These are phyloP conservation scores for Fusarium haematococcum DNA, from an alignment of 2,329 filamentous ascomycete species.

Conservation along the genomic window DNA sequence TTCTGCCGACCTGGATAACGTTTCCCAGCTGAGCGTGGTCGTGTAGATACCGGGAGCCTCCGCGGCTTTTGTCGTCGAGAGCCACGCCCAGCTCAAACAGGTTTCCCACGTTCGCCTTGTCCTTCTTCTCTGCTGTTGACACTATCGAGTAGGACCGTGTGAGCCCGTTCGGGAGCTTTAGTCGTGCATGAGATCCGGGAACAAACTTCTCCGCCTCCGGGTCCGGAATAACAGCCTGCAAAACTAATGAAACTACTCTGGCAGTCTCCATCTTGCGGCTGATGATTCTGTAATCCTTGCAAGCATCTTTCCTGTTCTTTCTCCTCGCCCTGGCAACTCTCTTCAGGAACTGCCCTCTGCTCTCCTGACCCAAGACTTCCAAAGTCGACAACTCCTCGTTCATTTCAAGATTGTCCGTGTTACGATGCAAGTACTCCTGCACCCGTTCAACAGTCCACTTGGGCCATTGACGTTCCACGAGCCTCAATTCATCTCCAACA, in stretches of 20 bases:
- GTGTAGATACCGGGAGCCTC: constrained; percentile 72
- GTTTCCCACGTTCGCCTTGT: constrained; percentile 50
- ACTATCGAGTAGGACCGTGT: constrained; percentile 72
- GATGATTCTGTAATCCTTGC: constrained; percentile 61
- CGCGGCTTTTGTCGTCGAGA: constrained; percentile 65
- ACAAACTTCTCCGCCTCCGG: constrained; percentile 51
- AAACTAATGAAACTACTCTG: constrained; percentile 62
- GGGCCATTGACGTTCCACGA: constrained; percentile 63
- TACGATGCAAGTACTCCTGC: constrained; percentile 71
- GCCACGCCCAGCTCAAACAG: constrained; percentile 70
- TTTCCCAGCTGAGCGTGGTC: constrained; percentile 59
- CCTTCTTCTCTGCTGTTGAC: constrained; percentile 12
- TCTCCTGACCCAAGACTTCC: constrained; percentile 62
- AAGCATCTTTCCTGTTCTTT: constrained; percentile 44
- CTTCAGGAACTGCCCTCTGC: constrained; percentile 59
- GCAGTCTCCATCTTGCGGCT: constrained; percentile 64
- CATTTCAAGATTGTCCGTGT: constrained; percentile 62
- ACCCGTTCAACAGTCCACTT: constrained; percentile 72
- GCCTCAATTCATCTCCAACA: constrained; percentile 66
- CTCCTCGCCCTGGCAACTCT: constrained; percentile 62
- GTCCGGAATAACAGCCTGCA: constrained; percentile 58
- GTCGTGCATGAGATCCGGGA: constrained; percentile 65
- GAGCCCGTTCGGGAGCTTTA: constrained; percentile 68
- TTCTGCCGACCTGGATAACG: constrained; percentile 61
- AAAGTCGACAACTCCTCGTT: constrained; percentile 64